phyloP scores from a whole-genome alignment of 495 filamentous ascomycete species.

The Polyplosphaeria fusca region DNA sequence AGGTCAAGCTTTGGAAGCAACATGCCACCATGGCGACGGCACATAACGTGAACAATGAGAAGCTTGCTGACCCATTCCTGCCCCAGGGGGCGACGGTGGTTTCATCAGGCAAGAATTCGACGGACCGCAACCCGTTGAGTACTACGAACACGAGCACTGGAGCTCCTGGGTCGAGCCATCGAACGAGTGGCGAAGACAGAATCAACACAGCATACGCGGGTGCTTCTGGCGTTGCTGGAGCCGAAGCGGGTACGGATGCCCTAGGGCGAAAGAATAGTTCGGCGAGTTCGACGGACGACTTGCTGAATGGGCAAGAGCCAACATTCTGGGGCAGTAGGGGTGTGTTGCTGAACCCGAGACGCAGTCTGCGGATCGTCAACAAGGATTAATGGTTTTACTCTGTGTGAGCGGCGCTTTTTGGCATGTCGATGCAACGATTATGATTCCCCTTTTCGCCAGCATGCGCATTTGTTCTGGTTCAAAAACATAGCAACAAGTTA shows the following conservation, averaged over 20 bases:
- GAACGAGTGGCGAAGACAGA: constrained; percentile 5
- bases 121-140: background rate
- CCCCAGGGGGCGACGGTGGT: constrained; percentile 17
- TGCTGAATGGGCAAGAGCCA: constrained; percentile 63
- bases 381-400: no score
- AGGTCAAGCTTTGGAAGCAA: constrained; percentile 58
- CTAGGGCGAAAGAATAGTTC: constrained; percentile 38
- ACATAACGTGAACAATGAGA: constrained; percentile 22
- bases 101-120: constrained; percentile 10
- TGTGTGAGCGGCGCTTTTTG: no score
- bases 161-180: background rate
- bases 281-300: constrained; percentile 49
- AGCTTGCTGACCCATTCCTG: constrained; percentile 1
- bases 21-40: constrained; percentile 58
- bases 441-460: no score
- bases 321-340: constrained; percentile 59
- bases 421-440: no score
- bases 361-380: constrained; percentile 73
- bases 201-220: constrained; percentile 34
- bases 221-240: constrained; percentile 14
- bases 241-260: background rate
- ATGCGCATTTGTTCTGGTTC: no score
- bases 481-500: no score
- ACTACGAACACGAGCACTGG: constrained; percentile 1
- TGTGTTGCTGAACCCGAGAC: constrained; percentile 66